Base-by-base conservation (phyloP, 345 rosid species). In the Sisymbrium irio region DNA sequence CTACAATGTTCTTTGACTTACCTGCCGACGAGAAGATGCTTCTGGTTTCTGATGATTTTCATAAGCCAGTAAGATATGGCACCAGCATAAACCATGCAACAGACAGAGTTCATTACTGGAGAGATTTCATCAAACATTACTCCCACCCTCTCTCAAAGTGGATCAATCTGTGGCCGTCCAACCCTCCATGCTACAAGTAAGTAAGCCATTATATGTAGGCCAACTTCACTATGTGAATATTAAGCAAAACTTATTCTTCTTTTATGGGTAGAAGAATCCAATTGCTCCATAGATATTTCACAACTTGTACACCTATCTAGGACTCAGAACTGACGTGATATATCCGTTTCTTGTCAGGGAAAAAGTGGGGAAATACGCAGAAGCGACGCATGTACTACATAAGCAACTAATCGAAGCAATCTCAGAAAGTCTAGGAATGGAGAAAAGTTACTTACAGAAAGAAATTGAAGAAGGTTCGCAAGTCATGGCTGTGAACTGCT, bases 71-170 rank as follows among this genome's bases (percentile, higher is more conserved):
- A 35, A 78, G 91, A 22, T 87, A 84, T 41, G 88, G 91, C 49
- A 84, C 88, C 57, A 87, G 91, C 69, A 15, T 87, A 14, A 87
- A 83, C 74, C 91, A 80, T 69, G 28, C 74, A 39, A 72, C 3
- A 6, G 88, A 84, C 58, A 78, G 59, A 78, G 81, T 84, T 67
- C 81, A 78, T 59, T 84, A 76, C 61, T 84, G 91, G 91, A 84
- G 91, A 83, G 91, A 87, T 36, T 87, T 87, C 82, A 77, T 86
- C 66, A 86, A 86, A 74, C 86, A 83, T 35, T 84, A 84, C 79
- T 78, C 81, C 27, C 82, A 86, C 68, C 91, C 90, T 28, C 80
- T 81, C 76, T 74, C 87, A 19, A 76, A 81, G 7, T 86, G 88
- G 91, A 83, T 82, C 63, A 71, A 81, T 53, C 70, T 81, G 20